Conservation (phyloP, 768 basidiomycete genomes). For the Termitomyces sp. region DNA sequence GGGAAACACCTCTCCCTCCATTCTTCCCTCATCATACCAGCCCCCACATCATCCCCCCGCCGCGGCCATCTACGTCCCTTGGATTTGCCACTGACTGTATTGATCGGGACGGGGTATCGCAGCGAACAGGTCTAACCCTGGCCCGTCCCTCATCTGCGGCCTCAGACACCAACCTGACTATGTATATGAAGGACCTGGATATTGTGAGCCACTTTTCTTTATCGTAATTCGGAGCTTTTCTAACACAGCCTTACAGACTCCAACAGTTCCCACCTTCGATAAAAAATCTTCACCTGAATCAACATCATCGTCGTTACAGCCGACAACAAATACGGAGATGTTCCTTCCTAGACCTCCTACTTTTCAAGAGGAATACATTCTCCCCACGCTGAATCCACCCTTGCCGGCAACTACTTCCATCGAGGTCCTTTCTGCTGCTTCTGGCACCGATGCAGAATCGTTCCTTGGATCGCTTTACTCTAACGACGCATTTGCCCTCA, state of each 20-base stretch:
- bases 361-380: slow-evolving; percentile 6
- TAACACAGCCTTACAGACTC: slow-evolving; percentile 19
- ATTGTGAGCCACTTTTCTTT: slow-evolving; percentile 21
- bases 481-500: slow-evolving; percentile 3
- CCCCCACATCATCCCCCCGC: slow-evolving; percentile 21
- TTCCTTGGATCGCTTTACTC: slow-evolving; percentile 11
- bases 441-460: not conserved
- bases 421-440: not conserved
- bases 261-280: slow-evolving; percentile 19
- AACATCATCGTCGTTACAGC: not conserved
- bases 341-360: not conserved
- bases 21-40: slow-evolving; percentile 20
- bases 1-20: slow-evolving; percentile 12
- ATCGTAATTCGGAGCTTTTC: not conserved
- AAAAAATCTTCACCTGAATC: not conserved
- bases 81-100: slow-evolving; percentile 16
- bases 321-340: not conserved
- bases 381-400: slow-evolving; percentile 6
- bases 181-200: slow-evolving; percentile 21
- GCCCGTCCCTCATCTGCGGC: slow-evolving; percentile 21
- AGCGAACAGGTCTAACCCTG: slow-evolving; percentile 10
- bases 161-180: slow-evolving; percentile 17
- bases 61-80: slow-evolving; percentile 32
- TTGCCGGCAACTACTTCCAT: not conserved
- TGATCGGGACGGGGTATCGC: slow-evolving; percentile 1